Percentiles rank a stretch among this genome's conserved stretches.
Conservation (phyloP, 805 yeast genomes). For the Metschnikowia orientalis region DNA sequence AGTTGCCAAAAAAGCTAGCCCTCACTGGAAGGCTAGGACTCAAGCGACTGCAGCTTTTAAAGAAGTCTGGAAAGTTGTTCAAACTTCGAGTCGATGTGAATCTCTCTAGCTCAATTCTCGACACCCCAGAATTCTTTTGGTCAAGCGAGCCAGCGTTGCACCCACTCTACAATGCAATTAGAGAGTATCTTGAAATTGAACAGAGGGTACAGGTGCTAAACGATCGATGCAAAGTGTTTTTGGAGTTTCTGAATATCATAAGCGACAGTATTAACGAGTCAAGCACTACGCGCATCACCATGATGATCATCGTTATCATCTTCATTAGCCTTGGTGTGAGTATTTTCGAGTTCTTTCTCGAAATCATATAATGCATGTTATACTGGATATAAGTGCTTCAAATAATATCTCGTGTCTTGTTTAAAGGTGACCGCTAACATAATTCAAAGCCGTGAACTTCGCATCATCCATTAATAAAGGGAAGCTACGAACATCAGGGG, state of each 20-base stretch:
- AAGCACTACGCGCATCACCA: conserved; percentile 86
- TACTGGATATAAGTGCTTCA: too few species aligned
- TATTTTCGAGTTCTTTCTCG: conserved; percentile 61
- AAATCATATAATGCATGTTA: conserved; percentile 28
- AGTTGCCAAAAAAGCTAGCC: conserved; percentile 84
- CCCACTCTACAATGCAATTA: conserved; percentile 81
- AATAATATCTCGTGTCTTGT: neutral
- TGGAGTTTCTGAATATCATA: conserved; percentile 88
- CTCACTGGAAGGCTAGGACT: conserved; percentile 84
- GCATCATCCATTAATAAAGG: too few species aligned
- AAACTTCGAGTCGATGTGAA: conserved; percentile 92
- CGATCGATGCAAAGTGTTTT: conserved; percentile 87
- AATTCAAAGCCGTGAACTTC: too few species aligned
- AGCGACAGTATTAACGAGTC: conserved; percentile 93
- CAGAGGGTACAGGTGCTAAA: conserved; percentile 91
- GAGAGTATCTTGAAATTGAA: conserved; percentile 92
- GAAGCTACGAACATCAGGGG: too few species aligned
- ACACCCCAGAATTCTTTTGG: conserved; percentile 97
- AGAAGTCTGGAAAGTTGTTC: conserved; percentile 86
- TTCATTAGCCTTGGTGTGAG: conserved; percentile 76
- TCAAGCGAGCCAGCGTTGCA: conserved; percentile 89
- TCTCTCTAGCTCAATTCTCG: conserved; percentile 81
- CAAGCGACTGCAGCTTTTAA: conserved; percentile 76
- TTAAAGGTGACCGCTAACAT: too few species aligned
- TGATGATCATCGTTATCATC: conserved; percentile 82